Base-by-base conservation (phyloP, 2,329 filamentous ascomycete genomes). In the Trichoderma koningii region DNA sequence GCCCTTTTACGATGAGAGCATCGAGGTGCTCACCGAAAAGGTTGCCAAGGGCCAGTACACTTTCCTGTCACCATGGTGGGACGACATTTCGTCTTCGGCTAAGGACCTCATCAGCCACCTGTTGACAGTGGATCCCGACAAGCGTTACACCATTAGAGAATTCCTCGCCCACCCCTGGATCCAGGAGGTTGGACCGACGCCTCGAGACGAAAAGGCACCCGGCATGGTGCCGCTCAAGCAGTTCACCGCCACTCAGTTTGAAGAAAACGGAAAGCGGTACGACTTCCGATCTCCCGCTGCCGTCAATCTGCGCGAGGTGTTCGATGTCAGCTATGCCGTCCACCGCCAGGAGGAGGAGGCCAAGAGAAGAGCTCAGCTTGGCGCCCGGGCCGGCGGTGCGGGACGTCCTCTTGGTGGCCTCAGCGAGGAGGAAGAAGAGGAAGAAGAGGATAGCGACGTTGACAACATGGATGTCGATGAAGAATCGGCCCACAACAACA, bases 31-130 rank as follows among this genome's bases (percentile, higher is more conserved):
- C 67, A 98, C 95, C 1, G 94, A 99, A 75, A 99, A 99, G 82
- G 95, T 99, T 19, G 95, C 95, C 34, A 89, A 91, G 73, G 95
- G 95, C 55, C 93, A 98, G 79, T 99, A 95, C 76, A 98, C 95
- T 0, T 99, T 99, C 81, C 80, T 99, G 50, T 98, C 94, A 3
- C 95, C 95, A 0, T 99, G 95, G 95, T 99, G 95, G 95, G 95
- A 99, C 71, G 93, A 97, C 66, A 98, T 99, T 67, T 97, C 94
- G 67, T 93, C 95, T 76, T 89, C 92, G 3, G 95, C 95, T 0
- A 92, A 98, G 76, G 94, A 99, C 72, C 82, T 99, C 10, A 94
- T 99, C 65, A 92, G 91, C 5, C 95, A 99, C 76, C 85, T 99
- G 0, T 81, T 99, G 67, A 96, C 92, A 0, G 95, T 99, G 66